phyloP scores from a whole-genome alignment of 2,329 filamentous ascomycete genomes.

The Aspergillus pseudonomiae region DNA sequence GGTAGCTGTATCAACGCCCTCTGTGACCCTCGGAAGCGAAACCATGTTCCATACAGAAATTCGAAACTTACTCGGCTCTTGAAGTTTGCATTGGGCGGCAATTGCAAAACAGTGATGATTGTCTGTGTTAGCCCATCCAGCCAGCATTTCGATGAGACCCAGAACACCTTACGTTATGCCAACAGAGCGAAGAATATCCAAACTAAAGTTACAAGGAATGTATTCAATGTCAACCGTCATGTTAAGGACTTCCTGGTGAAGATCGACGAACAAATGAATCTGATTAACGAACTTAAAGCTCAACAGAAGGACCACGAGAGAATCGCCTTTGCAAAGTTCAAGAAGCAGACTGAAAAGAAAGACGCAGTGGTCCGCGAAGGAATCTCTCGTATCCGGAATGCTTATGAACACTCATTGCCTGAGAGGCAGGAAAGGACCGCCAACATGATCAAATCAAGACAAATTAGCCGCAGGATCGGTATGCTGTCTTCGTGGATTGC shows the following conservation, averaged over 20 bases:
- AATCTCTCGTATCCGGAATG: constrained; percentile 73
- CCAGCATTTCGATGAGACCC: constrained; percentile 95
- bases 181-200: constrained; percentile 99
- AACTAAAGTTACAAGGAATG: constrained; percentile 98
- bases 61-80: constrained; percentile 93
- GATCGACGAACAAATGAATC: constrained; percentile 96
- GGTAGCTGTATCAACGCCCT: constrained; percentile 98
- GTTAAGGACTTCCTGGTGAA: constrained; percentile 99
- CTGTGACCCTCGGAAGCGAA: constrained; percentile 86
- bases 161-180: constrained; percentile 95
- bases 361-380: constrained; percentile 76
- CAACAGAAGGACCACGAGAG: constrained; percentile 89
- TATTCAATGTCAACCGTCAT: constrained; percentile 98
- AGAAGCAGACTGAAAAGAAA: constrained; percentile 85
- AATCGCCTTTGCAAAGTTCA: constrained; percentile 82
- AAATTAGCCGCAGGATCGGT: constrained; percentile 81
- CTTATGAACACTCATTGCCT: constrained; percentile 77
- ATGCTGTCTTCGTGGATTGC: constrained; percentile 91
- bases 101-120: constrained; percentile 99
- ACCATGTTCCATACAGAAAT: constrained; percentile 96
- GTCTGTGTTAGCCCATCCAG: constrained; percentile 97
- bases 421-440: constrained; percentile 79
- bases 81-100: constrained; percentile 95
- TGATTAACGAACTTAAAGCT: constrained; percentile 93
- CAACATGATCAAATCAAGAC: constrained; percentile 79